Percentiles rank a stretch among this genome's conserved stretches.
Conservation (phyloP, 2,329 filamentous ascomycete genomes). For the Fusarium sp. region DNA sequence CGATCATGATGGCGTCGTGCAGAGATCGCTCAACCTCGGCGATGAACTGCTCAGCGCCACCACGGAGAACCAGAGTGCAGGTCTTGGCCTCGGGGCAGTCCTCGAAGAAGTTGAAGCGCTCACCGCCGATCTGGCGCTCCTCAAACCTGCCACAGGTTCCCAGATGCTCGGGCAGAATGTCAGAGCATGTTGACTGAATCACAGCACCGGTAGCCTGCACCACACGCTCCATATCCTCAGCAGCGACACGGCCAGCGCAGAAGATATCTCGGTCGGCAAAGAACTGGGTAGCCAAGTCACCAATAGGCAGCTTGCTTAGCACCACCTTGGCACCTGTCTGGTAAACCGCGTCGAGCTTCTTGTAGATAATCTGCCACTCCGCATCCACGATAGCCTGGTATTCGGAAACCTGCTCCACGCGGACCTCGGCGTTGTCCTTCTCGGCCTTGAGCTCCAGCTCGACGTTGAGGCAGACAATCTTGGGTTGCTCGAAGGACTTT, state of each 20-base stretch:
- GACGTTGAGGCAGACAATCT: constrained; percentile 97
- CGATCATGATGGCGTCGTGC: constrained; percentile 99
- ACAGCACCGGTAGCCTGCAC: constrained; percentile 93
- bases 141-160: constrained; percentile 91
- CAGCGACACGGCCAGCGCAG: constrained; percentile 91
- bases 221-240: constrained; percentile 94
- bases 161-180: constrained; percentile 87
- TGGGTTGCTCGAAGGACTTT: constrained; percentile 91
- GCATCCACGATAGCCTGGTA: constrained; percentile 99
- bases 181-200: constrained; percentile 93
- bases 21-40: constrained; percentile 97
- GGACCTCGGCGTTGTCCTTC: constrained; percentile 98
- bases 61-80: constrained; percentile 92
- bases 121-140: constrained; percentile 94
- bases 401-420: constrained; percentile 97
- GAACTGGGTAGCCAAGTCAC: constrained; percentile 95
- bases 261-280: constrained; percentile 98
- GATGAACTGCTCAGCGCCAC: constrained; percentile 98
- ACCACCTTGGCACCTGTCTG: constrained; percentile 97
- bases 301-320: constrained; percentile 95
- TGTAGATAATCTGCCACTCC: constrained; percentile 99
- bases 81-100: constrained; percentile 95
- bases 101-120: constrained; percentile 98
- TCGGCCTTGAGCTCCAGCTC: constrained; percentile 98
- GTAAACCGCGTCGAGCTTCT: constrained; percentile 95